Percentiles rank a stretch among this genome's conserved stretches.
These are phyloP conservation scores for Akebia trifoliata DNA, from an alignment of 164 flowering plant species.

Conservation along the genomic window DNA sequence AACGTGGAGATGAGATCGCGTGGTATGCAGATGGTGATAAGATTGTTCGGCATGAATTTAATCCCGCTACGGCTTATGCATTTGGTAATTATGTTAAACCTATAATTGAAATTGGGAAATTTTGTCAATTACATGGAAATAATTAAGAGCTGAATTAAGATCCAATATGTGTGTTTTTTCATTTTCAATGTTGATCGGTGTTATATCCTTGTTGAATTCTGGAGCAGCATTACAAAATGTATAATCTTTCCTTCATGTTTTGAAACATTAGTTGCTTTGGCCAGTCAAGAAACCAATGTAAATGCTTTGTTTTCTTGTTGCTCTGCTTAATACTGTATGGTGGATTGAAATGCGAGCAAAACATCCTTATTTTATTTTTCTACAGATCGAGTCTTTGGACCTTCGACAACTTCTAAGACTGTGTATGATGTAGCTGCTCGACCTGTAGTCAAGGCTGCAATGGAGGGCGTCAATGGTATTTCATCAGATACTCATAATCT, in stretches of 20 bases:
- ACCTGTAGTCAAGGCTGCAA: constrained; percentile 91
- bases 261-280: not conserved
- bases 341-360: not conserved
- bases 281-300: not conserved
- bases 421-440: constrained; percentile 95
- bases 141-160: not conserved
- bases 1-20: constrained; percentile 82
- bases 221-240: not conserved
- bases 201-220: not conserved
- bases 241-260: not conserved
- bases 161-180: not conserved
- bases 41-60: constrained; percentile 70
- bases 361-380: not conserved
- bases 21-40: constrained; percentile 95
- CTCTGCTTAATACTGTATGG: not conserved
- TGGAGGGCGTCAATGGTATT: constrained; percentile 97
- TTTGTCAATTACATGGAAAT: not conserved
- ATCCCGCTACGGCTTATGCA: constrained; percentile 81
- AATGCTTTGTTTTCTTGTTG: not conserved
- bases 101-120: constrained; percentile 7
- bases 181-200: not conserved
- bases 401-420: constrained; percentile 49
- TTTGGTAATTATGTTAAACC: constrained; percentile 52
- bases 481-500: not conserved
- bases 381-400: constrained; percentile 91